These are phyloP conservation scores for Cladophialophora yegresii DNA, from an alignment of 2,329 filamentous ascomycete species.

Conservation along the genomic window DNA sequence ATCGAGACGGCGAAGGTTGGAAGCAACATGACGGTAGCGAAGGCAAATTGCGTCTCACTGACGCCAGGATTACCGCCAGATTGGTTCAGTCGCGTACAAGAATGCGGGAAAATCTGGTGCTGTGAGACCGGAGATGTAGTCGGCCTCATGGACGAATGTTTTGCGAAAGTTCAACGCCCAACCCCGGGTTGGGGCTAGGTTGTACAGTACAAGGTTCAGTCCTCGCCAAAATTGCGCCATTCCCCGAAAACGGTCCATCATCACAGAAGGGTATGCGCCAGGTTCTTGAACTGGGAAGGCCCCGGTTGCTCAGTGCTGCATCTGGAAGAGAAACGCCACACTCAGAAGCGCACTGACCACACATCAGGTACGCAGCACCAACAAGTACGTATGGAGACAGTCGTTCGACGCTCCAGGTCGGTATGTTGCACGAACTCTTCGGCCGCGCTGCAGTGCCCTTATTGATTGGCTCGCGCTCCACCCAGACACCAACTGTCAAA, in stretches of 20 bases:
- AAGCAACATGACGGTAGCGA: background rate
- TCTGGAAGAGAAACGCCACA: constrained; percentile 9
- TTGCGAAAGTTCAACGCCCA: constrained; percentile 5
- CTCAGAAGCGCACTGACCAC: constrained; percentile 22
- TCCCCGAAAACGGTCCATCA: background rate
- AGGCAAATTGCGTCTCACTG: background rate
- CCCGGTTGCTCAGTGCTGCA: background rate
- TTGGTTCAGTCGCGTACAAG: background rate
- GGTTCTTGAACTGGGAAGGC: constrained; percentile 1
- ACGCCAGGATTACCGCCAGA: background rate
- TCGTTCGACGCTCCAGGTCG: constrained; percentile 4
- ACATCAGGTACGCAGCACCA: constrained; percentile 4
- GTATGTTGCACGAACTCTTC: constrained; percentile 7
- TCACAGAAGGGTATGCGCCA: constrained; percentile 2
- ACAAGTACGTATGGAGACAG: constrained; percentile 5
- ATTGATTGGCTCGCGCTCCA: background rate
- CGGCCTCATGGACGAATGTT: background rate
- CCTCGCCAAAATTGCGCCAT: constrained; percentile 14
- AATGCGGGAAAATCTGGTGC: constrained; percentile 16
- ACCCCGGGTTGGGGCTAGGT: constrained; percentile 19
- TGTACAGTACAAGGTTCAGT: background rate
- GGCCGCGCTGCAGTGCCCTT: background rate
- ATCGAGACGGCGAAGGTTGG: background rate
- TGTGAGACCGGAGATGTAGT: constrained; percentile 4
- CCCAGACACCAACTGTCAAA: background rate